Evolutionary conservation across 139 green algal genomes (phyloP).

Genomic region (Marvania coccoides): DNA sequence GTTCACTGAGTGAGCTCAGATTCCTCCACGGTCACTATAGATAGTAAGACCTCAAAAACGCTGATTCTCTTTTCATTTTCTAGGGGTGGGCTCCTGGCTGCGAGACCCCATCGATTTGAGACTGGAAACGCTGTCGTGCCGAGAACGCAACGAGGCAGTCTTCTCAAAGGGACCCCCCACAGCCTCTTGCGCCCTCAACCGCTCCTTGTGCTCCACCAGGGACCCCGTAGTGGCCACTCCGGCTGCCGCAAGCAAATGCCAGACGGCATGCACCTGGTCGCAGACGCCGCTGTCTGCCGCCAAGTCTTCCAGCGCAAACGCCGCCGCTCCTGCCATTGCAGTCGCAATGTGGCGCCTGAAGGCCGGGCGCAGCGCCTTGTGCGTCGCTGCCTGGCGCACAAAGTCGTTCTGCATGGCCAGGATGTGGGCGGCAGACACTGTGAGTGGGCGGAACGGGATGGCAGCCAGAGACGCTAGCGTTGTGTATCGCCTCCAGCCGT

Average conservation of each 20-base stretch:
- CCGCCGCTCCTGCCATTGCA: conserved; percentile 25
- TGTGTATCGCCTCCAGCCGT: not conserved
- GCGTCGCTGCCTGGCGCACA: not conserved
- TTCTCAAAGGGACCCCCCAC: not conserved
- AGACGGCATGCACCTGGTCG: conserved; percentile 29
- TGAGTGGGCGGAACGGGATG: conserved; percentile 61
- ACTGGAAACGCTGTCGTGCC: not conserved
- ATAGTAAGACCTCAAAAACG: not conserved
- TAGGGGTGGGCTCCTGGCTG: no score
- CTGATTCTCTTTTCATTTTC: no score
- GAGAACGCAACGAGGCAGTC: not conserved
- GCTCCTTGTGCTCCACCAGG: conserved; percentile 51
- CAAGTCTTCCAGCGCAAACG: conserved; percentile 47
- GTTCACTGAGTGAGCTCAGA: no score
- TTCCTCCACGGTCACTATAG: no score
- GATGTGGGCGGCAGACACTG: conserved; percentile 18
- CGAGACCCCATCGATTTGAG: no score
- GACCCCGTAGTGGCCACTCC: conserved; percentile 26
- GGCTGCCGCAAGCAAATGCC: conserved; percentile 45
- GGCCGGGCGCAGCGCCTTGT: conserved; percentile 24
- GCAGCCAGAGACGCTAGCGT: conserved; percentile 31
- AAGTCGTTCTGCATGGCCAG: conserved; percentile 42
- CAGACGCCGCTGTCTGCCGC: not conserved
- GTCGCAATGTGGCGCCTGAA: conserved; percentile 44
- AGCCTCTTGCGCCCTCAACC: not conserved